A percentile compares a stretch with the other conserved stretches of the same genome.
Conservation (phyloP, 345 rosid genomes). For the Boechera retrofracta region DNA sequence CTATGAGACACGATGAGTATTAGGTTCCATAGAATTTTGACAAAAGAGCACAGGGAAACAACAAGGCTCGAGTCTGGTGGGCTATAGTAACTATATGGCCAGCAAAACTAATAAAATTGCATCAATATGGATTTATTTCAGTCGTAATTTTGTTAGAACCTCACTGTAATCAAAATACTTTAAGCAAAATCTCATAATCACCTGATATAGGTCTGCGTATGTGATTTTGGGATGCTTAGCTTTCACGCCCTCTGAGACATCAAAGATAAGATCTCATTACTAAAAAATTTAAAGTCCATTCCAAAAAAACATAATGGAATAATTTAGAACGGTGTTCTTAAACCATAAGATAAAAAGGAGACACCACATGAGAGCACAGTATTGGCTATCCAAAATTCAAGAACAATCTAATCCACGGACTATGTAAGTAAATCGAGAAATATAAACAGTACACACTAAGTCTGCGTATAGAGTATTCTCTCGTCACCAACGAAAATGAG, state of each 20-base stretch:
- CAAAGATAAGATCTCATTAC: slow-evolving; percentile 30
- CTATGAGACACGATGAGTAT: neutral
- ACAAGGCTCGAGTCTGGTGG: neutral
- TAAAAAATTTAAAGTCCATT: slow-evolving; percentile 8
- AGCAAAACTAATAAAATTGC: neutral
- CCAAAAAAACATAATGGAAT: neutral
- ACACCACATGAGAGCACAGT: neutral
- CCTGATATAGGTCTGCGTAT: slow-evolving; percentile 65
- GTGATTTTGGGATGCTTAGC: slow-evolving; percentile 79
- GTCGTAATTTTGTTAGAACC: neutral
- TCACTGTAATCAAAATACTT: neutral
- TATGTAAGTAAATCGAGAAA: slow-evolving; percentile 1
- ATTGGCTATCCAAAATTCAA: neutral
- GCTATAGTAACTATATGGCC: neutral
- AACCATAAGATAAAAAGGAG: neutral
- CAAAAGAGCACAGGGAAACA: neutral
- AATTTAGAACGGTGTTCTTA: neutral
- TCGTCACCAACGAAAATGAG: neutral
- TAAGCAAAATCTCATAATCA: slow-evolving; percentile 15
- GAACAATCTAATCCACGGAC: neutral
- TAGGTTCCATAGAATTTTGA: neutral
- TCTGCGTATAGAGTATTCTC: neutral
- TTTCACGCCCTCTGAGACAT: slow-evolving; percentile 74
- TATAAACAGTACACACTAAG: neutral
- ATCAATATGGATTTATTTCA: neutral